Base-by-base conservation (phyloP, 2,329 filamentous ascomycete genomes). In the Huntiella savannae region DNA sequence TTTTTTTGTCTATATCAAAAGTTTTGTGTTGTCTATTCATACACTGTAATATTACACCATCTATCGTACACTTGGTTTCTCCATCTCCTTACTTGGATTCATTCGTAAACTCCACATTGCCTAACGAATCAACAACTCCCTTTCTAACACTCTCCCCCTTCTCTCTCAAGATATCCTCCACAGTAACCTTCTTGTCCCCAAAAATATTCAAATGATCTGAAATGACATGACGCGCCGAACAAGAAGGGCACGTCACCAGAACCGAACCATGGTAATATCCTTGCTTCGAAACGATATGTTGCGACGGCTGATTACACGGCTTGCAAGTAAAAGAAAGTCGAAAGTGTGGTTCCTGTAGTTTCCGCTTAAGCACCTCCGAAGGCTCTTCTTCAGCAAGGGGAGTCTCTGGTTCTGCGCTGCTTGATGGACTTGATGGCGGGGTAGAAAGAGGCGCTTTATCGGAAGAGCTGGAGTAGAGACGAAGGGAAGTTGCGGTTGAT, bases 21-120 rank as follows among this genome's bases (percentile, higher is more conserved):
- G 7, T 7, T 41, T 12, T 32, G 19, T 19, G 3, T 42, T 42
- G 13, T 42, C 12, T 42, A 32, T 42, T 42, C 19, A 15, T 42
- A 43, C 16, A 43, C 13, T 33, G 11, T 28, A 10, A 13, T 13
- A 39, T 11, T 15, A 15, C 22, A 28, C 8, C 22, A 10, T 28
- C 37, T 39, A 47, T 47, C 40, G 40, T 43, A 47, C 46, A 47
- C 32, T 6, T 28, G 16, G 5, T 37, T 4, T 22, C 7, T 16
- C 16, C n/a, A 22, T 43, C 13, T 47, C 13, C 39, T n/a, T 10
- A 6, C 33, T 42, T 32, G 2, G 40, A 36, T 19, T 49, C 47
- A 28, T 82, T 79, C 80, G 86, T 94, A 54, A 95, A 91, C 60
- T 96, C 88, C 41, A 95, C 65, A 58, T 94, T 82, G n/a, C 84